Evolutionary conservation across 306 rosid genomes (phyloP), one percentile per base, ranked within the genome.

Genomic region (Vigna nakashimae): DNA sequence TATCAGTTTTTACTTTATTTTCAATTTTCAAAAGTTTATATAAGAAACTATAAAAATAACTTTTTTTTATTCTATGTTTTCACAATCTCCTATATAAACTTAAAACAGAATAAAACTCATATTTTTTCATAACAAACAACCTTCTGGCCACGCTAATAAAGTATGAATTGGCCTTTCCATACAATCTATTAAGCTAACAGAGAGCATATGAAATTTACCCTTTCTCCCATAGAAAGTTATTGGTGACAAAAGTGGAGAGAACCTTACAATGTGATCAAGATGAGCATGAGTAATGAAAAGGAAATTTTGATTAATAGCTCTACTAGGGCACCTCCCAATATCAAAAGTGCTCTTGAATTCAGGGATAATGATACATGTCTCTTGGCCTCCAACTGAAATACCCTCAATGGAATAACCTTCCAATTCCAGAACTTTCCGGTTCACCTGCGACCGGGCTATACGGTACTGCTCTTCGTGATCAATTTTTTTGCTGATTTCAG

Each of bases 211-310:
- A n/a, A 79, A 38, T 43, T 50, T 42, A 15, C 9, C 30, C 7
- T 38, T 40, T 65, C 2, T 3, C 5, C 30, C 17, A 59, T 3
- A 20, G 11, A 52, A 57, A 2, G 11, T 11, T 45, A 46, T 6
- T 46, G 73, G 4, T 7, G 17, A 12, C 5, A 38, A 52, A 9
- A 42, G 8, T 5, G 57, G 7, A 71, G 7, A 71, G 73, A 15
- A 86, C 73, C 96, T 85, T 85, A 95, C 98, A 92, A 95, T 95
- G 84, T 92, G 98, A 80, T 95, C 98, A 79, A 95, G 98, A 79
- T 95, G 98, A 78, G 93, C 98, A 83, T 95, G 97, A 84, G 98
- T 95, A 62, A 95, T 89, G 46, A 88, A 95, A 20, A 92, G 80
- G 46, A 91, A 92, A 48, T 92, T 92, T 64, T 92, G 98, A 34